Conservation (phyloP, 371 early-diverging fungal species). For the Circinella umbellata region DNA sequence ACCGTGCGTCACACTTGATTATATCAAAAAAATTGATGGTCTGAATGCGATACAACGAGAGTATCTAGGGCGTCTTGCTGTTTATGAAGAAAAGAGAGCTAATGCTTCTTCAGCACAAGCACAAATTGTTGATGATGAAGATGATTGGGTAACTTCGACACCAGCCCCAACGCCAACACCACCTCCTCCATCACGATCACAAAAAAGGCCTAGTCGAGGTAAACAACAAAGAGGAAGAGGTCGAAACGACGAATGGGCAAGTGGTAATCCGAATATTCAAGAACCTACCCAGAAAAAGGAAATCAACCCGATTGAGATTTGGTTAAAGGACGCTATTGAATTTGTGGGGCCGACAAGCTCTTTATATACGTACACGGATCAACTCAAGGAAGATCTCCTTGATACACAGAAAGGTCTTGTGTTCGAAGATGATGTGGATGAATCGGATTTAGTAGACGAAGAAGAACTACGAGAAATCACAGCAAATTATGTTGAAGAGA, state of each 20-base stretch:
- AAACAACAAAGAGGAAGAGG: not conserved
- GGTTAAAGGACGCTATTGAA: slow-evolving; percentile 52
- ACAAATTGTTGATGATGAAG: slow-evolving; percentile 34
- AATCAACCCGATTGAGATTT: slow-evolving; percentile 46
- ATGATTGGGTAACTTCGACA: slow-evolving; percentile 44
- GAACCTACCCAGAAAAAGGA: slow-evolving; percentile 20
- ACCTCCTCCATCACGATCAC: slow-evolving; percentile 1
- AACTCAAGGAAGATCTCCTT: slow-evolving; percentile 32
- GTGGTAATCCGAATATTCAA: slow-evolving; percentile 37
- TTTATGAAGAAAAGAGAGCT: slow-evolving; percentile 33
- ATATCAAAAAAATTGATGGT: slow-evolving; percentile 34
- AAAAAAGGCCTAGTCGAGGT: not conserved
- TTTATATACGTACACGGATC: slow-evolving; percentile 21
- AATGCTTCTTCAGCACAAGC: slow-evolving; percentile 4
- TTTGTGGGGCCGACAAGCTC: slow-evolving; percentile 21
- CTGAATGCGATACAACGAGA: slow-evolving; percentile 48
- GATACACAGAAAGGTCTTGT: slow-evolving; percentile 39
- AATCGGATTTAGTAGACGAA: slow-evolving; percentile 56
- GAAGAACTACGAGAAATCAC: slow-evolving; percentile 55
- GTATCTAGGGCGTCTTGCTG: slow-evolving; percentile 39
- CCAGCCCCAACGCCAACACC: slow-evolving; percentile 10
- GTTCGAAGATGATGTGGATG: slow-evolving; percentile 44
- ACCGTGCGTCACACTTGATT: slow-evolving; percentile 55
- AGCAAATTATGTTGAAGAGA: slow-evolving; percentile 50
- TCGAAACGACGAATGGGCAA: slow-evolving; percentile 23